phyloP scores from a whole-genome alignment of 208 protist genomes.

The Trypanosoma rangeli region DNA sequence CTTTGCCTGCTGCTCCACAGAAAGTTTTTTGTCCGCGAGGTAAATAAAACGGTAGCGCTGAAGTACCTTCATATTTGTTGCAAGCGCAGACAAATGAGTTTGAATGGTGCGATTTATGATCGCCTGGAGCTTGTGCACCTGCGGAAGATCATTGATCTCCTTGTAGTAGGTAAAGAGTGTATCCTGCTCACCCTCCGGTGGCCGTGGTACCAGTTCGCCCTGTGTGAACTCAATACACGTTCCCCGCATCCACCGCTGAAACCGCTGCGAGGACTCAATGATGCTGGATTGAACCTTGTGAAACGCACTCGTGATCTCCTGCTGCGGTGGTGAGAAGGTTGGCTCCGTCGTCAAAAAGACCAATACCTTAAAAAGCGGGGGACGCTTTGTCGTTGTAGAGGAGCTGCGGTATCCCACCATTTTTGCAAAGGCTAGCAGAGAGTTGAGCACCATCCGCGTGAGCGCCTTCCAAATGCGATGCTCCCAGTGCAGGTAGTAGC shows the following conservation, averaged over 20 bases:
- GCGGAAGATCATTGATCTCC: slow-evolving; percentile 90
- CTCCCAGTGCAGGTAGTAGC: slow-evolving; percentile 98
- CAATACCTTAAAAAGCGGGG: slow-evolving; percentile 94
- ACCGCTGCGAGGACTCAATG: slow-evolving; percentile 94
- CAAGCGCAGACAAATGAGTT: slow-evolving; percentile 88
- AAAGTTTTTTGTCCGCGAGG: slow-evolving; percentile 92
- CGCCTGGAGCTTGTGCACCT: slow-evolving; percentile 90
- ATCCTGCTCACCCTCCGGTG: slow-evolving; percentile 78
- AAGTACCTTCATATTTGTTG: slow-evolving; percentile 93
- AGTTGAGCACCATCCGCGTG: slow-evolving; percentile 87
- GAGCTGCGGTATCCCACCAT: slow-evolving; percentile 80
- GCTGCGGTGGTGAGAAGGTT: slow-evolving; percentile 90
- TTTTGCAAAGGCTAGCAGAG: slow-evolving; percentile 83
- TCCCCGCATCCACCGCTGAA: slow-evolving; percentile 96
- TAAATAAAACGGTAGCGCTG: slow-evolving; percentile 94
- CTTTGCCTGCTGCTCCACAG: slow-evolving; percentile 93
- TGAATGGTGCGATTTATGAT: slow-evolving; percentile 91
- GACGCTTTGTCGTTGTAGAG: slow-evolving; percentile 38
- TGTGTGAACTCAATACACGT: slow-evolving; percentile 95
- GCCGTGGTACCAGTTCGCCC: slow-evolving; percentile 85
- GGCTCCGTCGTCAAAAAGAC: slow-evolving; percentile 93
- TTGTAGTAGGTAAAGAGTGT: slow-evolving; percentile 95
- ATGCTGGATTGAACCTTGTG: slow-evolving; percentile 92
- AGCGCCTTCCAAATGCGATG: slow-evolving; percentile 93
- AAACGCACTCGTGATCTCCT: slow-evolving; percentile 92